Base-by-base conservation (phyloP, 352 stramenopile genomes). In the Pythium rishiriense region DNA sequence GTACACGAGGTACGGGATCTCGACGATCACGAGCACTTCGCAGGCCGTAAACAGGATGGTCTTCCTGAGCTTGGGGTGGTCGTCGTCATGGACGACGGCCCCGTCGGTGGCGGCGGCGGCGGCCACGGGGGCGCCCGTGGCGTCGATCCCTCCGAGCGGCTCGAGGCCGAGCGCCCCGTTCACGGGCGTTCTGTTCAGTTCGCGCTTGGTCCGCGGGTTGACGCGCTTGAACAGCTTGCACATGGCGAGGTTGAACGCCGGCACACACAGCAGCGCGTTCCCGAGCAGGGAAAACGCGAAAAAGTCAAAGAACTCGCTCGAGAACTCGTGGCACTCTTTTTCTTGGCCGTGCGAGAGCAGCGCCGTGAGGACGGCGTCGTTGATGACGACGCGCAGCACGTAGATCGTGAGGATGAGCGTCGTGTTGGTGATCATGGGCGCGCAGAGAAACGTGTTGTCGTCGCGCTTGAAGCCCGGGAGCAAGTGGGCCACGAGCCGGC, bases 391-490 rank as follows among this genome's bases (percentile, higher is more conserved):
- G 21, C 83, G 63, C 0, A 90, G 22, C 26, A 75, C 47, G 33
- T 85, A 78, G 45, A 90, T 75, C 10, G 69, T 60, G 47, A 91
- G 52, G 59, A 91, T 94, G 42, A 90, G 73, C 67, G 74, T 64
- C 63, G 83, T 89, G 60, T 90, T 90, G 61, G 79, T 83, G 57
- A 94, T 75, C 81, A 94, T 89, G 19, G 73, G 59, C 1, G 79
- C 75, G 56, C 83, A 83, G 51, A 92, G 66, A 37, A 88, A 94
- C 60, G 81, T 91, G 62, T 94, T 94, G 76, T 79, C 83, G 66
- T 92, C 83, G 54, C 70, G 66, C 52, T 88, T 86, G 55, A 90
- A 79, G 49, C 80, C 63, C 66, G 81, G 62, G 26, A 91, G 57
- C 4, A 94, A 41, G 43, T 73, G 71, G 57, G 70, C 75, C 33